Evolutionary conservation across 1,284 basidiomycete genomes (phyloP), one percentile per base, ranked within the genome.

Genomic region (Dichomitus squalens): DNA sequence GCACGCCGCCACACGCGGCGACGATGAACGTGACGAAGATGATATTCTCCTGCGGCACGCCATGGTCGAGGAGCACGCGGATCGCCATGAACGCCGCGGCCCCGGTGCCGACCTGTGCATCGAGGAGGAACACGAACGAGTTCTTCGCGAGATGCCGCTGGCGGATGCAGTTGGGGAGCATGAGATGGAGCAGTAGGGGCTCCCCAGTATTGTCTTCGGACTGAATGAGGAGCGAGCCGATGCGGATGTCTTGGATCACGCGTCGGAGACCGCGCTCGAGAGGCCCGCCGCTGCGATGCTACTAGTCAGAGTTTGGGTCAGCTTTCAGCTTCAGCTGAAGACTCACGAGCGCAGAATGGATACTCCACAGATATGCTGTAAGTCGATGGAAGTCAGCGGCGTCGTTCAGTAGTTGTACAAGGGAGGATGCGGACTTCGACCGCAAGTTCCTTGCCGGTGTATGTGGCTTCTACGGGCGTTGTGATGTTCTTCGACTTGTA

Each of bases 21-120:
- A 96, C 89, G n/a, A 98, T 79, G 76, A 96, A 92, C 0, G 93
- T 89, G 21, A 96, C 84, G 68, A 95, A 94, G 56, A 95, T 85
- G 66, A 95, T 94, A 67, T 89, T 87, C 44, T 89, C 82, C 68
- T 95, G 85, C 63, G 71, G 83, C 7, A 98, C 88, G n/a, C 96
- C 95, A 68, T 99, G 96, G 70, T 99, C 96, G 25, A 98, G 82
- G 16, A 98, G 78, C 4, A 97, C 86, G n/a, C 96, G 88, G 56
- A 99, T 92, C 0, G 95, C 92, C 96, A 98, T 98, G 73, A 96
- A 90, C 0, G 93, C 95, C 4, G 96, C 88, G 0, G 96, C 96
- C 2, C 90, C 96, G 0, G 96, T 98, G 4, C 94, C 95, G 72
- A 98, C 95, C 86, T 96, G 96, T 3, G 93, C 92, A 70, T 98